These are phyloP conservation scores for Heliamphora pulchella DNA, from an alignment of 179 eudicot species.

Conservation along the genomic window DNA sequence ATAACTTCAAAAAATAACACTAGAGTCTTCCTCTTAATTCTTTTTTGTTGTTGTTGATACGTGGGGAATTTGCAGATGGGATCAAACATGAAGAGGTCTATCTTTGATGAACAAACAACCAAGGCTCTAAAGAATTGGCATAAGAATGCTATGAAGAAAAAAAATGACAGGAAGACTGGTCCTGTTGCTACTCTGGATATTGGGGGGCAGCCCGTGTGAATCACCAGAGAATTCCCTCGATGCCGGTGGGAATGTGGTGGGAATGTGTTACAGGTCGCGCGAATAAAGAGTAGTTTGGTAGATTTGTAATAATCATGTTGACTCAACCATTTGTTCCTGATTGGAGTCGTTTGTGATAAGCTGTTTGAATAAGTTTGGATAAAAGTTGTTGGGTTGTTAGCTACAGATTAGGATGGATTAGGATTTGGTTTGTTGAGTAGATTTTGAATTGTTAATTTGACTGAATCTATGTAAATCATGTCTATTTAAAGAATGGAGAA, in stretches of 20 bases:
- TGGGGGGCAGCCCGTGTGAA: constrained; percentile 25
- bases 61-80: constrained; percentile 26
- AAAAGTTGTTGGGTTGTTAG: too few species aligned
- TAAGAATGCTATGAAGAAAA: constrained; percentile 23
- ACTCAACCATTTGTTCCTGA: too few species aligned
- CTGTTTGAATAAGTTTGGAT: too few species aligned
- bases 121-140: constrained; percentile 28
- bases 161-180: constrained; percentile 12
- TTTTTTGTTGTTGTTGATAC: neutral
- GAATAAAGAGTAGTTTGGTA: too few species aligned
- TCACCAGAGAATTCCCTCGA: constrained; percentile 20
- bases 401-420: too few species aligned
- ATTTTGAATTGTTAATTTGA: too few species aligned
- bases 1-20: neutral
- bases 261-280: too few species aligned
- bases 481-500: too few species aligned
- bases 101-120: constrained; percentile 31
- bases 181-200: neutral
- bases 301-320: too few species aligned
- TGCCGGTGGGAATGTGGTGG: neutral
- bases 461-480: too few species aligned
- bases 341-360: too few species aligned
- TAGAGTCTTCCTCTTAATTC: neutral
- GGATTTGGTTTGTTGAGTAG: too few species aligned
- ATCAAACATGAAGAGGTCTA: constrained; percentile 25